Evolutionary conservation across 805 yeast species (phyloP).

Genomic region (Osmozyma mogii): DNA sequence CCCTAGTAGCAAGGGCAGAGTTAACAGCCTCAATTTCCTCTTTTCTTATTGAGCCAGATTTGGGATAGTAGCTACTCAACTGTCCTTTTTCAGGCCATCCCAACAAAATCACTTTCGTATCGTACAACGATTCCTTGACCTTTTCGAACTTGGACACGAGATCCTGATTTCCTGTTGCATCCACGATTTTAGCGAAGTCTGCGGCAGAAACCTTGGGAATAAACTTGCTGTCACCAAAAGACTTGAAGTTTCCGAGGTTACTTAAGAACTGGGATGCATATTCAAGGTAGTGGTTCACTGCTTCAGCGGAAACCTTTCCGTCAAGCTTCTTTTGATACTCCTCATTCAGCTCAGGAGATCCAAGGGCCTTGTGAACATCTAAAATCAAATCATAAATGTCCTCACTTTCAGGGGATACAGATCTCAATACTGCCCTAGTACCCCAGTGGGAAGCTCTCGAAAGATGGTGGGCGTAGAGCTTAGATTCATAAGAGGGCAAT

Average conservation of each 20-base stretch:
- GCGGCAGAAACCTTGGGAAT: slow-evolving; percentile 52
- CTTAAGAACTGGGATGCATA: slow-evolving; percentile 69
- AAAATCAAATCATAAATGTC: slow-evolving; percentile 63
- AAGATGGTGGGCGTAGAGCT: slow-evolving; percentile 70
- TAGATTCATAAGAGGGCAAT: slow-evolving; percentile 50
- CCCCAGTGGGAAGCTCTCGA: slow-evolving; percentile 83
- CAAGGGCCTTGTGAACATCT: slow-evolving; percentile 43
- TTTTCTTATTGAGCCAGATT: slow-evolving; percentile 37
- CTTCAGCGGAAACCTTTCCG: slow-evolving; percentile 20
- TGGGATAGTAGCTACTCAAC: slow-evolving; percentile 63
- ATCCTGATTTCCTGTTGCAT: slow-evolving; percentile 31
- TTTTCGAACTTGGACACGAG: slow-evolving; percentile 29
- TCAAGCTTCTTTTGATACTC: slow-evolving; percentile 31
- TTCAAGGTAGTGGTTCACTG: slow-evolving; percentile 47
- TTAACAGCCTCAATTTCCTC: slow-evolving; percentile 62
- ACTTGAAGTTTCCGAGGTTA: slow-evolving; percentile 73
- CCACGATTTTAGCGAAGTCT: slow-evolving; percentile 41
- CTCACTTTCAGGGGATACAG: slow-evolving; percentile 79
- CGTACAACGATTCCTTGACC: slow-evolving; percentile 45
- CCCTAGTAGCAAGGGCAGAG: slow-evolving; percentile 51
- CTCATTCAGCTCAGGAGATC: slow-evolving; percentile 34
- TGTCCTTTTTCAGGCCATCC: slow-evolving; percentile 80
- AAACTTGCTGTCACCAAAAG: slow-evolving; percentile 85
- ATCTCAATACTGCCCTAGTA: slow-evolving; percentile 67
- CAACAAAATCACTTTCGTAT: slow-evolving; percentile 42